Evolutionary conservation across 305 asterid genomes (phyloP).

Genomic region (Fraxinus dipetala): DNA sequence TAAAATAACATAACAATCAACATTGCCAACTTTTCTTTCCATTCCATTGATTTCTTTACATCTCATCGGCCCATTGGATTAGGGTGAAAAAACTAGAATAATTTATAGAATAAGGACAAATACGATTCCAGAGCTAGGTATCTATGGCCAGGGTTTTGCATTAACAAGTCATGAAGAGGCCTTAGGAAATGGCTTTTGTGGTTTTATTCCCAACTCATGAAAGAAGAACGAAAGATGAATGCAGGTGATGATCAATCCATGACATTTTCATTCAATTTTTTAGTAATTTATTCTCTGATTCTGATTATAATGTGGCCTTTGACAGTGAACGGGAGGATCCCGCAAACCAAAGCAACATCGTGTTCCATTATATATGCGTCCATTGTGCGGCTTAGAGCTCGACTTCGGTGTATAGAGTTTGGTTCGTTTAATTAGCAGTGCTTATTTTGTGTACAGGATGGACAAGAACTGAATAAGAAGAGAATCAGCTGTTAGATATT

Average conservation of each 20-base stretch:
- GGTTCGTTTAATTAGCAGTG: not conserved
- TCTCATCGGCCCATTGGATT: not conserved
- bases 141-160: not conserved
- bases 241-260: not conserved
- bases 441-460: slow-evolving; percentile 16
- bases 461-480: not conserved
- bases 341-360: not conserved
- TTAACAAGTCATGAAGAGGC: not conserved
- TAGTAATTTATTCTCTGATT: not conserved
- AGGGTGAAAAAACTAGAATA: not conserved
- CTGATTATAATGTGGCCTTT: not conserved
- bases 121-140: not conserved
- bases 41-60: not conserved
- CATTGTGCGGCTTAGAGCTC: not conserved
- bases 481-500: too few relatives aligned
- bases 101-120: not conserved
- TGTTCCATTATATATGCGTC: not conserved
- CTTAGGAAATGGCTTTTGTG: not conserved
- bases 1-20: not conserved
- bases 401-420: not conserved
- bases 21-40: not conserved
- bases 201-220: not conserved
- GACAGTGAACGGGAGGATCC: not conserved
- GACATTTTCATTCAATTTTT: not conserved
- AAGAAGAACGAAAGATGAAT: not conserved